These are phyloP conservation scores for Diplodia seriata DNA, from an alignment of 2,329 filamentous ascomycete species.

Conservation along the genomic window DNA sequence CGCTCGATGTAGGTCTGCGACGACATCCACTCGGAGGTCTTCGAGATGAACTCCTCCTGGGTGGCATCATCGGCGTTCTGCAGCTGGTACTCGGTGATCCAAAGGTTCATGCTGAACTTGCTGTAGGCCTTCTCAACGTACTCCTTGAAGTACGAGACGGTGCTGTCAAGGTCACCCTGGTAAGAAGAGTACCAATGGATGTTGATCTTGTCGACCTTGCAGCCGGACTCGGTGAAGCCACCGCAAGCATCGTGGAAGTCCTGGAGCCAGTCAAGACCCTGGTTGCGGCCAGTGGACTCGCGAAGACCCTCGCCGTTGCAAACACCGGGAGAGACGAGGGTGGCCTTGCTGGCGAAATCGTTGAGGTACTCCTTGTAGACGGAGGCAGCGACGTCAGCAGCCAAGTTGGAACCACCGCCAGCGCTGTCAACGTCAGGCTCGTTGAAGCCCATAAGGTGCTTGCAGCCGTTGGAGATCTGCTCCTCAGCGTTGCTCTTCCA, in stretches of 20 bases:
- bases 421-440: conserved; percentile 70
- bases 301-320: conserved; percentile 61
- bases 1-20: conserved; percentile 50
- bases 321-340: conserved; percentile 66
- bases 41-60: conserved; percentile 57
- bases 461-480: conserved; percentile 62
- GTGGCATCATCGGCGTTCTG: conserved; percentile 53
- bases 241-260: conserved; percentile 61
- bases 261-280: conserved; percentile 65
- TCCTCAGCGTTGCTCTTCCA: conserved; percentile 61
- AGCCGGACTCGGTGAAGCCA: conserved; percentile 56
- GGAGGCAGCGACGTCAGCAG: conserved; percentile 59
- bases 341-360: conserved; percentile 60
- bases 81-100: conserved; percentile 71
- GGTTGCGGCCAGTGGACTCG: conserved; percentile 35
- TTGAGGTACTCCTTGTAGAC: conserved; percentile 63
- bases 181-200: conserved; percentile 68
- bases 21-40: conserved; percentile 55
- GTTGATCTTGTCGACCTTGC: conserved; percentile 66
- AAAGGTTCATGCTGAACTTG: conserved; percentile 56
- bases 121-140: conserved; percentile 57
- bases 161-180: conserved; percentile 44
- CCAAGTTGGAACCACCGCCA: conserved; percentile 64
- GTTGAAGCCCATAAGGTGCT: conserved; percentile 72
- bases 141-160: conserved; percentile 59